These are phyloP conservation scores for Atkinsonella texensis DNA, from an alignment of 2,329 filamentous ascomycete genomes.

Conservation along the genomic window DNA sequence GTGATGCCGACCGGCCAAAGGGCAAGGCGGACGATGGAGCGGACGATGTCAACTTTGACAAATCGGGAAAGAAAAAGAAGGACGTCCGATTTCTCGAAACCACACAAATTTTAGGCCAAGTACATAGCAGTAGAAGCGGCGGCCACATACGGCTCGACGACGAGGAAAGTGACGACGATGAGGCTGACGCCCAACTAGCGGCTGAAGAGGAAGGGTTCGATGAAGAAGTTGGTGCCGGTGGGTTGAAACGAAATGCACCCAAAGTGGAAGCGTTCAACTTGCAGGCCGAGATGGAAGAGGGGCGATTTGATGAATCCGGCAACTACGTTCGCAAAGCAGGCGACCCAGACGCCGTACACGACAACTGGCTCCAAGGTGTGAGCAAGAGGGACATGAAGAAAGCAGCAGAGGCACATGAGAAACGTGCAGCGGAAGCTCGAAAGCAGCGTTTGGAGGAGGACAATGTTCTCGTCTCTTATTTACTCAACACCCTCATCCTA, in stretches of 20 bases:
- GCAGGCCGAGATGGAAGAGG: constrained; percentile 79
- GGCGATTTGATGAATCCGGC: constrained; percentile 77
- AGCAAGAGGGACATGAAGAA: constrained; percentile 89
- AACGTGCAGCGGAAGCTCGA: constrained; percentile 64
- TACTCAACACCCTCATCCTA: constrained; percentile 61
- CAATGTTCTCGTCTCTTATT: constrained; percentile 56
- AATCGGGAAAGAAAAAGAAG: constrained; percentile 46
- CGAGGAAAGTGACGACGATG: constrained; percentile 46
- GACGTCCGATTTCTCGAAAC: constrained; percentile 48
- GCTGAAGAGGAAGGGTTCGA: constrained; percentile 67
- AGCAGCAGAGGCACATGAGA: constrained; percentile 78
- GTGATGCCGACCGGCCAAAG: constrained; percentile 26
- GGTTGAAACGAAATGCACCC: constrained; percentile 84
- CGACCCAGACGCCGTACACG: constrained; percentile 83
- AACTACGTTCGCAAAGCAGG: constrained; percentile 84
- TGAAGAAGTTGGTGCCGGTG: constrained; percentile 79
- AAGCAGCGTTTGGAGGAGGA: constrained; percentile 65
- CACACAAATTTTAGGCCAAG: constrained; percentile 66
- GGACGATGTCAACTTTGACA: constrained; percentile 19
- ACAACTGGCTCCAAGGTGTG: constrained; percentile 83
- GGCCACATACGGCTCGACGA: constrained; percentile 54
- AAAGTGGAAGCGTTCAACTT: constrained; percentile 96
- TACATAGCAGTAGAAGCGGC: constrained; percentile 58
- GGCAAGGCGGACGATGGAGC: constrained; percentile 33
- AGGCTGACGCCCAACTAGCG: constrained; percentile 58